phyloP scores from a whole-genome alignment of 495 filamentous ascomycete genomes.

The Neurospora intermedia region DNA sequence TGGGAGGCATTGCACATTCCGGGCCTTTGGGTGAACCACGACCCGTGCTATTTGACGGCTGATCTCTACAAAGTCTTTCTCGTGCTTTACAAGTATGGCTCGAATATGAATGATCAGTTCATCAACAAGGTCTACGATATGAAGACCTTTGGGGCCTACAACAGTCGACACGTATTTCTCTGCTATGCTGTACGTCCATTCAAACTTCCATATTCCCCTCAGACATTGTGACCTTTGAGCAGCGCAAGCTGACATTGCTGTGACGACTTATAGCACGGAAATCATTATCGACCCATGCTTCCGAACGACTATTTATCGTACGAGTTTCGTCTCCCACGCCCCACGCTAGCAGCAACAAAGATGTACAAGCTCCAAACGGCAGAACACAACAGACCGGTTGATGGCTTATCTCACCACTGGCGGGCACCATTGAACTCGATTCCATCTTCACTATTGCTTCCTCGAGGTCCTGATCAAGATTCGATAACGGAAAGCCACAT shows the following conservation, averaged over 20 bases:
- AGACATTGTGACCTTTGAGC: not conserved
- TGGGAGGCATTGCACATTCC: slow-evolving; percentile 18
- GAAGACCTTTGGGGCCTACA: slow-evolving; percentile 16
- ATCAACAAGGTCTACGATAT: slow-evolving; percentile 11
- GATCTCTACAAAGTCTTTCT: slow-evolving; percentile 16
- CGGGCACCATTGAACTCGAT: not conserved
- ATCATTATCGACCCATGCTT: slow-evolving; percentile 18
- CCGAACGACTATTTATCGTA: slow-evolving; percentile 14
- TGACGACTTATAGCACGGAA: not conserved
- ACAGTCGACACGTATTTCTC: slow-evolving; percentile 19
- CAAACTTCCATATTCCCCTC: not conserved
- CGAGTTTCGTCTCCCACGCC: slow-evolving; percentile 18
- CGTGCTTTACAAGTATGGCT: slow-evolving; percentile 14
- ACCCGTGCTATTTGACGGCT: slow-evolving; percentile 15
- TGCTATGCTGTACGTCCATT: slow-evolving; percentile 7
- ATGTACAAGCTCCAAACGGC: slow-evolving; percentile 5
- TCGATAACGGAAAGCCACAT: not conserved
- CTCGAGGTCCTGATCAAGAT: not conserved
- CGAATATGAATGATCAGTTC: not conserved
- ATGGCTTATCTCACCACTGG: slow-evolving; percentile 4
- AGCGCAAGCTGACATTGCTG: not conserved
- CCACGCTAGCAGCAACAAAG: slow-evolving; percentile 8
- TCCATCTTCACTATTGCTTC: not conserved
- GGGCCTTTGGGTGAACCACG: slow-evolving; percentile 11
- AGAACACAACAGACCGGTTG: not conserved